phyloP scores from a whole-genome alignment of 169 alveolate genomes.

The Eimeria maxima region DNA sequence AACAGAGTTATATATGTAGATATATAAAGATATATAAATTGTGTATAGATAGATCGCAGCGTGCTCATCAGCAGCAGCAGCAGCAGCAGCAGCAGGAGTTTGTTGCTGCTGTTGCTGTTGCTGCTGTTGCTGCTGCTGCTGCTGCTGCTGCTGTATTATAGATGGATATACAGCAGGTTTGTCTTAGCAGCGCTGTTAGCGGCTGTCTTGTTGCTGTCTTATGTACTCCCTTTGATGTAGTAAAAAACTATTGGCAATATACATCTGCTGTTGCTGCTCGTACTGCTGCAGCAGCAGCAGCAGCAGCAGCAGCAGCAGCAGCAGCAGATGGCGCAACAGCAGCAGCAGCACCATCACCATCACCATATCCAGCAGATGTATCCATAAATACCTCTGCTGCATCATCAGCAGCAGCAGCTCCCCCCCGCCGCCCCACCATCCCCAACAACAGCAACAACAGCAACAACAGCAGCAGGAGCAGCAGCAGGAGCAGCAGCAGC shows the following conservation, averaged over 20 bases:
- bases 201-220: slow-evolving; percentile 79
- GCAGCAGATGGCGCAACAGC: no score
- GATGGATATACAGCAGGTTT: slow-evolving; percentile 48
- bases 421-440: no score
- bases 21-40: neutral
- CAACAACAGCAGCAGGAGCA: neutral
- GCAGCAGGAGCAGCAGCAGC: slow-evolving; percentile 4
- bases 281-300: neutral
- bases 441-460: neutral
- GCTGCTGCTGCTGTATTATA: no score
- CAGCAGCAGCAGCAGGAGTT: no score
- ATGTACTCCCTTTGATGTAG: slow-evolving; percentile 85
- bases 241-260: slow-evolving; percentile 84
- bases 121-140: no score
- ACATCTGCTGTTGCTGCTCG: slow-evolving; percentile 10
- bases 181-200: slow-evolving; percentile 63
- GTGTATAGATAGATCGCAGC: neutral
- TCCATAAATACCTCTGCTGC: no score
- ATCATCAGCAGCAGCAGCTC: no score
- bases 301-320: neutral
- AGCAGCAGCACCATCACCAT: no score
- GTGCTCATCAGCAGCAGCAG: no score
- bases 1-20: neutral
- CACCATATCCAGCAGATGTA: no score
- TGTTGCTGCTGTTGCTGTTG: no score